phyloP scores from a whole-genome alignment of 345 rosid genomes.

The Hibiscus tridactylites region DNA sequence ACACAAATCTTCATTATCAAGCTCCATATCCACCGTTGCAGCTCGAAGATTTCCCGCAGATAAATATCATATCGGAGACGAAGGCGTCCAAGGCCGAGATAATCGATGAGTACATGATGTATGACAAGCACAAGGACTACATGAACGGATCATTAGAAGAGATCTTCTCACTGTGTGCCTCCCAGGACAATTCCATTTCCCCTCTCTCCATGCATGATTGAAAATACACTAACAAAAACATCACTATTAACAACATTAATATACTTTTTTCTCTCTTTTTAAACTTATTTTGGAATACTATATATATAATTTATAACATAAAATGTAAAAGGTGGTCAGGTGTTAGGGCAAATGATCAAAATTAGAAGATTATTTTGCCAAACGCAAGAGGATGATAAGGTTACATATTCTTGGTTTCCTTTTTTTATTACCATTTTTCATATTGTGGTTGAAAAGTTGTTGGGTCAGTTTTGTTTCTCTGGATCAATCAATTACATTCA shows the following conservation, averaged over 20 bases:
- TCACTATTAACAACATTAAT: not conserved
- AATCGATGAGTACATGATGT: constrained; percentile 22
- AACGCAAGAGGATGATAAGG: constrained; percentile 9
- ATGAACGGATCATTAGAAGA: constrained; percentile 39
- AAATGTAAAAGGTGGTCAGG: constrained; percentile 1
- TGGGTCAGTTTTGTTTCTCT: constrained; percentile 11
- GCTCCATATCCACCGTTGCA: constrained; percentile 37
- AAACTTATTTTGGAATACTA: constrained; percentile 1
- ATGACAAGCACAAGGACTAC: constrained; percentile 29
- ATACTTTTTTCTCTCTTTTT: not conserved
- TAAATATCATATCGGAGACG: constrained; percentile 25
- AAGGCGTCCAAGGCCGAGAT: constrained; percentile 19
- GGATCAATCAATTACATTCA: too few species aligned
- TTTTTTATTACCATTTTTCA: not conserved
- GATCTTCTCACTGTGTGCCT: constrained; percentile 31
- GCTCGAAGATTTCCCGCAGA: constrained; percentile 46
- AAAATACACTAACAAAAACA: constrained; percentile 3
- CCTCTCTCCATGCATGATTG: constrained; percentile 21
- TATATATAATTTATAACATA: not conserved
- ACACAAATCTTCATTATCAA: constrained; percentile 26
- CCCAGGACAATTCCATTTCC: constrained; percentile 21
- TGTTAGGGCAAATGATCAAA: constrained; percentile 12
- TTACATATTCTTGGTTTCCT: not conserved
- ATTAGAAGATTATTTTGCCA: constrained; percentile 16
- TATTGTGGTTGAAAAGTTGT: not conserved